Conservation (phyloP, 352 stramenopile genomes). For the Lagenidium giganteum region DNA sequence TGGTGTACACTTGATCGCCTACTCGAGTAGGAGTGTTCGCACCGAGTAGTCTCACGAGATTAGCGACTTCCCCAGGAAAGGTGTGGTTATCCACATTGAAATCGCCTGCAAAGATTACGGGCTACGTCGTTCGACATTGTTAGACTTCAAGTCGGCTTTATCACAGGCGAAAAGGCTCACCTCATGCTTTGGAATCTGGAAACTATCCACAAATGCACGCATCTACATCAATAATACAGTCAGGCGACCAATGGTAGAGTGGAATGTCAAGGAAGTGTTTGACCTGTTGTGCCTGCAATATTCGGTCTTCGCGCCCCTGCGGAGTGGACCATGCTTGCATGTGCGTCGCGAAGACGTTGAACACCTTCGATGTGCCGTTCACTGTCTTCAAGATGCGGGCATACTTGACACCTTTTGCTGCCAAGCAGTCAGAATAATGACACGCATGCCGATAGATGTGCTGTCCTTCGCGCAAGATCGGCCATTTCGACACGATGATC, state of each 20-base stretch:
- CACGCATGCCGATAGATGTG: slow-evolving; percentile 74
- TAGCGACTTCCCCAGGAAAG: slow-evolving; percentile 57
- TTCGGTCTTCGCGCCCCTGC: slow-evolving; percentile 48
- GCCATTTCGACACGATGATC: slow-evolving; percentile 78
- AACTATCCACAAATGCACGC: slow-evolving; percentile 51
- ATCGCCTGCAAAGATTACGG: slow-evolving; percentile 73
- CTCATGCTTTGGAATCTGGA: slow-evolving; percentile 63
- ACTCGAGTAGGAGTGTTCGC: slow-evolving; percentile 37
- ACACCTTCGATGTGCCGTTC: slow-evolving; percentile 46
- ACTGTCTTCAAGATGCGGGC: slow-evolving; percentile 64
- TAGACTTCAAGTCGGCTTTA: not conserved
- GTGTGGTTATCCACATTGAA: slow-evolving; percentile 86
- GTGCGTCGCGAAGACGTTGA: slow-evolving; percentile 84
- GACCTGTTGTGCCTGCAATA: slow-evolving; percentile 68
- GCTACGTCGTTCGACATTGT: slow-evolving; percentile 20
- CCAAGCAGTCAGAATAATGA: slow-evolving; percentile 80
- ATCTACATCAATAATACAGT: slow-evolving; percentile 27
- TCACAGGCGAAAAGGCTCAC: slow-evolving; percentile 14
- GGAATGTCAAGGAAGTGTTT: too few relatives aligned
- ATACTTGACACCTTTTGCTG: slow-evolving; percentile 83
- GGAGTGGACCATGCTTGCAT: slow-evolving; percentile 84
- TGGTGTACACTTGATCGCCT: slow-evolving; percentile 64
- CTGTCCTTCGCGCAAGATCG: slow-evolving; percentile 70
- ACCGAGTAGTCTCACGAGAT: slow-evolving; percentile 51
- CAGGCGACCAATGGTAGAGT: not conserved